A percentile compares a stretch with the other conserved stretches of the same genome.
Evolutionary conservation across 129 eudicot genomes (phyloP).

Genomic region (Sambucus nigra): DNA sequence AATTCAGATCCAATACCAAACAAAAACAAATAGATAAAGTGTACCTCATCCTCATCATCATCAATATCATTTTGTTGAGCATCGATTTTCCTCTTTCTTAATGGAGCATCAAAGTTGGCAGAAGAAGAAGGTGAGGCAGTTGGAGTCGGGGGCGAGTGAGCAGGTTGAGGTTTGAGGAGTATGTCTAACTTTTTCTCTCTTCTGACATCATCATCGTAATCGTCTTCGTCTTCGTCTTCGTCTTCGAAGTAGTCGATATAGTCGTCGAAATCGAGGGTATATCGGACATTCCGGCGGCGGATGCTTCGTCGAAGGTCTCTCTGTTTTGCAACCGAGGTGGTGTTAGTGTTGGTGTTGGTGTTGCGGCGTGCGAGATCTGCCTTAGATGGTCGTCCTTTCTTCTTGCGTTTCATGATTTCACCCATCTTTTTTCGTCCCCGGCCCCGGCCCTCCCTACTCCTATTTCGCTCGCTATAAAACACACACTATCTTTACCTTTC

Average conservation of each 20-base stretch:
- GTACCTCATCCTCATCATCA: constrained; percentile 44
- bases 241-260: constrained; percentile 41
- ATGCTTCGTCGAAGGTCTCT: constrained; percentile 53
- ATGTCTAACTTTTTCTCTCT: constrained; percentile 64
- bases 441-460: constrained; percentile 19
- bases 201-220: constrained; percentile 41
- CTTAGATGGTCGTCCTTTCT: constrained; percentile 74
- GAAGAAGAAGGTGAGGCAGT: constrained; percentile 22
- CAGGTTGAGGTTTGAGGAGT: constrained; percentile 24
- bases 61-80: constrained; percentile 15
- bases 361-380: constrained; percentile 56
- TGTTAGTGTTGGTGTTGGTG: too few relatives aligned
- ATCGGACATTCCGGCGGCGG: constrained; percentile 75
- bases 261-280: constrained; percentile 70
- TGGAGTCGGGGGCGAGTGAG: constrained; percentile 23
- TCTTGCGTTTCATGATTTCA: constrained; percentile 78
- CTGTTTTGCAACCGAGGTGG: constrained; percentile 15
- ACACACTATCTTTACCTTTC: constrained; percentile 10
- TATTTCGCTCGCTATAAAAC: constrained; percentile 19
- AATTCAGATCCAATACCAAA: constrained; percentile 25
- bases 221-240: constrained; percentile 28
- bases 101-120: constrained; percentile 19
- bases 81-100: constrained; percentile 53
- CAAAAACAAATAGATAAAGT: background rate
- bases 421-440: constrained; percentile 44